Conservation (phyloP, 306 rosid genomes). For the Parietaria judaica region DNA sequence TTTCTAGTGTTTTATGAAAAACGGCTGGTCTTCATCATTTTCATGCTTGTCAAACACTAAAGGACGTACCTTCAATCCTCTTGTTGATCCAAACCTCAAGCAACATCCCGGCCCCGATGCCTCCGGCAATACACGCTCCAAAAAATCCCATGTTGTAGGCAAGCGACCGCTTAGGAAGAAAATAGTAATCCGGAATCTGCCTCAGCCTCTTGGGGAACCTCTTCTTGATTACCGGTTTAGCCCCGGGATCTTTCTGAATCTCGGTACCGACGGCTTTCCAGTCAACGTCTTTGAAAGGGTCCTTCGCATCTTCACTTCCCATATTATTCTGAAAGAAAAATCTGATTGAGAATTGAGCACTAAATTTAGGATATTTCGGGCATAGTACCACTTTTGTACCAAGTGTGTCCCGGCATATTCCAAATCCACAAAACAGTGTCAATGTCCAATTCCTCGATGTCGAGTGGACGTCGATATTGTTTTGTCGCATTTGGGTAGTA, state of each 20-base stretch:
- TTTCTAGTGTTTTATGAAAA: slow-evolving; percentile 1
- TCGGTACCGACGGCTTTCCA: slow-evolving; percentile 85
- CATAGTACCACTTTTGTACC: too few relatives aligned
- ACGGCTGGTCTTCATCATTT: background rate
- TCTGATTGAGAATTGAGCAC: too few relatives aligned
- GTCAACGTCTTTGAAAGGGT: slow-evolving; percentile 86
- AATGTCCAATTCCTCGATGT: too few relatives aligned
- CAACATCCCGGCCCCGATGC: slow-evolving; percentile 83
- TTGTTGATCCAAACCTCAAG: slow-evolving; percentile 68
- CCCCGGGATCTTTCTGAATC: slow-evolving; percentile 67
- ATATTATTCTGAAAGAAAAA: slow-evolving; percentile 10
- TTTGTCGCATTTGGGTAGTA: too few relatives aligned
- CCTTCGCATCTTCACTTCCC: slow-evolving; percentile 48
- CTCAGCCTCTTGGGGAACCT: slow-evolving; percentile 63
- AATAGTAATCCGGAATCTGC: slow-evolving; percentile 68
- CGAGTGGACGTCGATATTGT: too few relatives aligned
- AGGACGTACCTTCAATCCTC: slow-evolving; percentile 58
- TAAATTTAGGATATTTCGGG: too few relatives aligned
- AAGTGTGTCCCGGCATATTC: too few relatives aligned
- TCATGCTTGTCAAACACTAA: background rate
- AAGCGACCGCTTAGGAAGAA: slow-evolving; percentile 60
- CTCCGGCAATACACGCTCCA: slow-evolving; percentile 51
- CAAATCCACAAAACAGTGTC: too few relatives aligned
- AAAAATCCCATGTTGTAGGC: slow-evolving; percentile 41
- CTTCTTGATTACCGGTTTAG: slow-evolving; percentile 47